Conservation (phyloP, 352 stramenopile species). For the Phytophthora lateralis region DNA sequence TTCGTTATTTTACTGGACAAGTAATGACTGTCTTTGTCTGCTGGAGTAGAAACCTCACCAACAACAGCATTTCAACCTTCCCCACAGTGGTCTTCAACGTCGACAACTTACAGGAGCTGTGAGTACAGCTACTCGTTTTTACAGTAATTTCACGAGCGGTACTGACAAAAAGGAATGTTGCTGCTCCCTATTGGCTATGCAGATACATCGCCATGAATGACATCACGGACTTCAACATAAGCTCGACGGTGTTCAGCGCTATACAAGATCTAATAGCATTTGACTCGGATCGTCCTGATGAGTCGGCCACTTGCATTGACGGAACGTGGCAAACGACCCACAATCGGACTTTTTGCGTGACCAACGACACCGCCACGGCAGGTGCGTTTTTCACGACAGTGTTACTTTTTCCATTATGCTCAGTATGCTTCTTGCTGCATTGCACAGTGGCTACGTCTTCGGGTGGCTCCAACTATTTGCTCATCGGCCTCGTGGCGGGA, state of each 20-base stretch:
- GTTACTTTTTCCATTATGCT: not conserved
- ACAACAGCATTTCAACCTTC: conserved; percentile 40
- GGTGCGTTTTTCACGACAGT: conserved; percentile 11
- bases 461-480: conserved; percentile 14
- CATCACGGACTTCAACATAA: conserved; percentile 45
- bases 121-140: not conserved
- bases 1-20: not conserved
- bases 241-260: conserved; percentile 29
- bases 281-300: conserved; percentile 26
- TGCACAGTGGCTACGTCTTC: conserved; percentile 19
- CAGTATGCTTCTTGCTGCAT: not conserved
- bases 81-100: conserved; percentile 42
- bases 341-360: conserved; percentile 35
- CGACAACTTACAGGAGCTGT: conserved; percentile 38
- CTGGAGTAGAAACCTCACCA: conserved; percentile 33
- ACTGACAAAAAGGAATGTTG: not conserved
- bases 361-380: conserved; percentile 9
- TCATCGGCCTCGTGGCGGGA: conserved; percentile 32
- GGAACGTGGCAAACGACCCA: conserved; percentile 37
- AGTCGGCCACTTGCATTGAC: conserved; percentile 24
- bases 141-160: not conserved
- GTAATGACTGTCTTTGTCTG: not conserved
- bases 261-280: conserved; percentile 31
- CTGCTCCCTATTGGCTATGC: not conserved
- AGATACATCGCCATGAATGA: conserved; percentile 33